A percentile compares a stretch with the other conserved stretches of the same genome.
These are phyloP conservation scores for Gloeopeniophorella convolvens DNA, from an alignment of 768 basidiomycete genomes.

Conservation along the genomic window DNA sequence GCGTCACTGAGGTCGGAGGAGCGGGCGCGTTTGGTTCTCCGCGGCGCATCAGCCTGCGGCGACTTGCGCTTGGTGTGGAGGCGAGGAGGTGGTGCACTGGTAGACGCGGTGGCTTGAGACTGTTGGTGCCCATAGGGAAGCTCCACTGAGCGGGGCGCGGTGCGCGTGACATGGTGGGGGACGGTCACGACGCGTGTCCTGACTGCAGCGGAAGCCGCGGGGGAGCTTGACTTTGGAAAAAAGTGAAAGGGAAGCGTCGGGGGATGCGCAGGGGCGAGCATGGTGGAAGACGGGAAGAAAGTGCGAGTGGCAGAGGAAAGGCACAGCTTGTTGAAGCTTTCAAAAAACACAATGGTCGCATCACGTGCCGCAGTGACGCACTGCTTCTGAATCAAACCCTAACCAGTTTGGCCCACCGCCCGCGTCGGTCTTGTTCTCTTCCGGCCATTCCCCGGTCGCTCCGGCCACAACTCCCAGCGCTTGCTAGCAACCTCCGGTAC, in stretches of 20 bases:
- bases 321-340: background rate
- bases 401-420: no score
- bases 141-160: background rate
- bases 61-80: background rate
- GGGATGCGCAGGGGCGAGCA: constrained; percentile 13
- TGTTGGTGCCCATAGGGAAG: background rate
- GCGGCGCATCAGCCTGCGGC: no score
- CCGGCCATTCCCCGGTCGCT: no score
- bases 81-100: background rate
- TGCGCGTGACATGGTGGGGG: constrained; percentile 2
- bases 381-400: no score
- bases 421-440: no score
- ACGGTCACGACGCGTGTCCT: constrained; percentile 28
- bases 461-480: no score
- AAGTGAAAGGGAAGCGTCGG: constrained; percentile 22
- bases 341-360: no score
- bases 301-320: background rate
- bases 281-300: background rate
- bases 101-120: background rate
- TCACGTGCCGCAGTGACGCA: no score
- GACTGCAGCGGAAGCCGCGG: constrained; percentile 20
- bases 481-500: no score
- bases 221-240: constrained; percentile 28
- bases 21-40: constrained; percentile 15
- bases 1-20: constrained; percentile 15